Conservation (phyloP, 768 basidiomycete genomes). For the Pleurotus platypus region DNA sequence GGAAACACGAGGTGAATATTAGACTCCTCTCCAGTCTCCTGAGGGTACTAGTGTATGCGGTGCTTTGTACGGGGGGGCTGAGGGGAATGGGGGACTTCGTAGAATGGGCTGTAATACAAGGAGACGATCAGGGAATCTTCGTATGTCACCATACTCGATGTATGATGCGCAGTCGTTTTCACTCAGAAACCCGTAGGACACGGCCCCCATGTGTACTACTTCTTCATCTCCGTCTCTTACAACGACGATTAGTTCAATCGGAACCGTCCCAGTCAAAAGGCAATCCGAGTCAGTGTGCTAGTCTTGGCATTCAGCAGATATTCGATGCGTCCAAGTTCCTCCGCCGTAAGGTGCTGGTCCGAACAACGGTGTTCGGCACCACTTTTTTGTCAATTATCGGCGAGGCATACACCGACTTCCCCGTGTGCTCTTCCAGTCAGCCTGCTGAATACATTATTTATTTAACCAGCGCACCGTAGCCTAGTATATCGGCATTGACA, state of each 20-base stretch:
- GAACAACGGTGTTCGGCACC: conserved; percentile 90
- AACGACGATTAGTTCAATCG: neutral
- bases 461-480: no score
- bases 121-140: no score
- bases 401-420: conserved; percentile 95
- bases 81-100: no score
- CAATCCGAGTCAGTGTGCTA: conserved; percentile 95
- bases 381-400: conserved; percentile 94
- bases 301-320: conserved; percentile 98
- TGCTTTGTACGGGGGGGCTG: no score
- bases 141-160: no score
- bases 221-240: conserved; percentile 99
- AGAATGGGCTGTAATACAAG: no score
- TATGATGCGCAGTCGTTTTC: no score
- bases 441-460: no score
- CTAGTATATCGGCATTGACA: no score
- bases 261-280: neutral
- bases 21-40: no score
- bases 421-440: conserved; percentile 58
- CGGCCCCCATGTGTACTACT: conserved; percentile 94
- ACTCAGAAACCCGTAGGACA: conserved; percentile 74
- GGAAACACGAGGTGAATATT: no score
- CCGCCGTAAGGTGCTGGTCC: conserved; percentile 95
- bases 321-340: conserved; percentile 93
- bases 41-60: no score